phyloP scores from a whole-genome alignment of 805 yeast genomes.

The Cyberlindnera saturnus region DNA sequence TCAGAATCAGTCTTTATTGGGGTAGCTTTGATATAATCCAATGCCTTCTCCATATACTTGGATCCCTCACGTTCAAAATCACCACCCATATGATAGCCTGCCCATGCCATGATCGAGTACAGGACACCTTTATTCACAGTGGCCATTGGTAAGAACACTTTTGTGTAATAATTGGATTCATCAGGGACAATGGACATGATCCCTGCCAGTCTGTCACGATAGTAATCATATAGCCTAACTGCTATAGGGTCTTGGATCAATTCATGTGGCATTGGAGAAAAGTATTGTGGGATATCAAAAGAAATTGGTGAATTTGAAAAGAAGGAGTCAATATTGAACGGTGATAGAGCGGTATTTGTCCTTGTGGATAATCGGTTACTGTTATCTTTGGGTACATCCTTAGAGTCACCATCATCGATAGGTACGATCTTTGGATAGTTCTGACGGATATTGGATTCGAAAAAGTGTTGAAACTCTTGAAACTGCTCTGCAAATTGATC shows the following conservation, averaged over 20 bases:
- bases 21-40: conserved; percentile 33
- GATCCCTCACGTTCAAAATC: conserved; percentile 36
- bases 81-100: conserved; percentile 33
- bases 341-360: neutral
- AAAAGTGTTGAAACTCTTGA: conserved; percentile 20
- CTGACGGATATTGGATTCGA: conserved; percentile 20
- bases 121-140: conserved; percentile 41
- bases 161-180: conserved; percentile 44
- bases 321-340: conserved; percentile 7
- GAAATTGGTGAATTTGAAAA: conserved; percentile 4
- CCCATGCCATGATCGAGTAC: conserved; percentile 56
- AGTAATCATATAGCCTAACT: conserved; percentile 41
- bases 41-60: conserved; percentile 41
- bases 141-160: conserved; percentile 49
- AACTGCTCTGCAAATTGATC: conserved; percentile 11
- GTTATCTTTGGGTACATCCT: neutral
- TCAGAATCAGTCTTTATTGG: conserved; percentile 23
- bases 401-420: conserved; percentile 4
- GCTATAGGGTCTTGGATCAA: conserved; percentile 37
- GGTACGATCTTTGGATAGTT: conserved; percentile 13
- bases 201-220: conserved; percentile 40
- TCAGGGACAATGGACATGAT: conserved; percentile 43
- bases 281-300: conserved; percentile 1
- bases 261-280: conserved; percentile 18
- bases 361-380: neutral